phyloP scores from a whole-genome alignment of 2,329 filamentous ascomycete species.

The Cercospora sp. region DNA sequence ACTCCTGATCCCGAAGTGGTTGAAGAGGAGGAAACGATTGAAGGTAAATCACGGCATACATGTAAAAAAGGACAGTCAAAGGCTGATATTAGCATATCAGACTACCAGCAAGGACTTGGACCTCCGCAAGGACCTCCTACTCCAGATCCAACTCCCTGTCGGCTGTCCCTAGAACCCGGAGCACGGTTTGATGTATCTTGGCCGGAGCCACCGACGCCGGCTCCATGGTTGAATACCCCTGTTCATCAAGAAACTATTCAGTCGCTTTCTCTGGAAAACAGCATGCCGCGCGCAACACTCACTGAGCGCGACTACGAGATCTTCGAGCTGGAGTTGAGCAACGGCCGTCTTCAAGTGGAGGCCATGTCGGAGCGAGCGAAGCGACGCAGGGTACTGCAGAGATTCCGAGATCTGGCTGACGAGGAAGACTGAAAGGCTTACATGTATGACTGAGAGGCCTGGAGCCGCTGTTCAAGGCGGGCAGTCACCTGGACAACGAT shows the following conservation, averaged over 20 bases:
- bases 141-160: not conserved
- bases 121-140: not conserved
- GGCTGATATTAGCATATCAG: not conserved
- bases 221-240: not conserved
- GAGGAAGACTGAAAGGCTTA: not conserved
- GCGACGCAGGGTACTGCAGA: not conserved
- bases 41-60: not conserved
- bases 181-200: not conserved
- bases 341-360: not conserved
- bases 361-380: not conserved
- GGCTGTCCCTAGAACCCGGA: not conserved
- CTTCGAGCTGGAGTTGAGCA: not conserved
- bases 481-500: not conserved
- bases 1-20: not conserved
- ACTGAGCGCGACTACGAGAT: not conserved
- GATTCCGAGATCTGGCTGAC: not conserved
- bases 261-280: not conserved
- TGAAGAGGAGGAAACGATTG: not conserved
- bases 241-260: not conserved
- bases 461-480: not conserved
- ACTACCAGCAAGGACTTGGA: not conserved
- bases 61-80: not conserved
- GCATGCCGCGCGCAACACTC: not conserved
- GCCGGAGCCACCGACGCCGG: not conserved
- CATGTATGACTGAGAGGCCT: not conserved